Conservation (phyloP, 768 basidiomycete species). For the Kwoniella sp. region DNA sequence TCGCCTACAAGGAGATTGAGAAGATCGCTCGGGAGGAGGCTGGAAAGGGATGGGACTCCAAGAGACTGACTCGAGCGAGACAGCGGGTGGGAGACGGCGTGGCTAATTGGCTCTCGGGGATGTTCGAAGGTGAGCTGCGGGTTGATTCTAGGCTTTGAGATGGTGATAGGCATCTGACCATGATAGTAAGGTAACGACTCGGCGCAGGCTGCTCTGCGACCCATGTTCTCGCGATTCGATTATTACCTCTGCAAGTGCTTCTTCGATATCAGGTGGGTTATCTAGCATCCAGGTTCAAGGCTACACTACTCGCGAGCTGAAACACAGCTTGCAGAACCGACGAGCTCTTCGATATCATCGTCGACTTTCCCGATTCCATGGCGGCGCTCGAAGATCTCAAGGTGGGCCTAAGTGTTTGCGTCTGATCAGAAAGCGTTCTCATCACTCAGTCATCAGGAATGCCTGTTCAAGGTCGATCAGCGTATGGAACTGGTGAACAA, state of each 20-base stretch:
- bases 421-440: background rate
- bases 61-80: constrained; percentile 61
- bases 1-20: constrained; percentile 84
- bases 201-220: constrained; percentile 56
- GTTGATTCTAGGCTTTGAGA: background rate
- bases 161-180: constrained; percentile 1
- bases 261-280: constrained; percentile 70
- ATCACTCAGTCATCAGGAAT: constrained; percentile 45
- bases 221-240: constrained; percentile 73
- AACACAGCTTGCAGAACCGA: constrained; percentile 50
- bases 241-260: constrained; percentile 89
- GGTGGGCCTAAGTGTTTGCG: constrained; percentile 52
- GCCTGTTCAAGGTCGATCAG: constrained; percentile 50
- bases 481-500: constrained; percentile 67
- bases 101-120: constrained; percentile 77
- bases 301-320: background rate
- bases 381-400: constrained; percentile 81
- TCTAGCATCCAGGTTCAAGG: constrained; percentile 1
- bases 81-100: constrained; percentile 75
- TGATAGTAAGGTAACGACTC: constrained; percentile 52
- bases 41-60: constrained; percentile 62
- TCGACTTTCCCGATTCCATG: constrained; percentile 83
- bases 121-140: constrained; percentile 58
- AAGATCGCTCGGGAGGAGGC: constrained; percentile 61
- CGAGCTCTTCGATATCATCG: constrained; percentile 94